A percentile compares a stretch with the other conserved stretches of the same genome.
phyloP scores from a whole-genome alignment of 106 monocot species.

The Alisma plantagoaquatica region DNA sequence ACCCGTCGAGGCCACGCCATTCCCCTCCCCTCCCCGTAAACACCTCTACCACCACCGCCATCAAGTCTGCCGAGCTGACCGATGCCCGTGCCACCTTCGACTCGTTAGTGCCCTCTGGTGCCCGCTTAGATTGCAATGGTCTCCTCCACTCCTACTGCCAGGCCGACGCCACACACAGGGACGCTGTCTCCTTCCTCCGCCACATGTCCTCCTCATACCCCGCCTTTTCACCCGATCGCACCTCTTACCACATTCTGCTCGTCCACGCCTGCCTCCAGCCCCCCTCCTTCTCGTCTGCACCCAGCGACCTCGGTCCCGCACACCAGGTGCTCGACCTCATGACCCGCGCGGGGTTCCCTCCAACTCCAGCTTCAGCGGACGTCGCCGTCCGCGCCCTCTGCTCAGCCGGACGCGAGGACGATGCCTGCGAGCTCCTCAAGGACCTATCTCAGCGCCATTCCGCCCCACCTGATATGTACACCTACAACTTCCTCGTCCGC shows the following conservation, averaged over 20 bases:
- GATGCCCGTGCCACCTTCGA: conserved; percentile 20
- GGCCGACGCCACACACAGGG: conserved; percentile 22
- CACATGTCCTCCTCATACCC: conserved; percentile 30
- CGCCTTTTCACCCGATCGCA: conserved; percentile 23
- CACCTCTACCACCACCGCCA: conserved; percentile 6
- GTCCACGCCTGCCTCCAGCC: conserved; percentile 35
- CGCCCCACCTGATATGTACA: conserved; percentile 38
- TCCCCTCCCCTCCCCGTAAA: not conserved
- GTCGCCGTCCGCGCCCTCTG: conserved; percentile 57
- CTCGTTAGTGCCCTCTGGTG: conserved; percentile 14
- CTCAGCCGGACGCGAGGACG: conserved; percentile 54
- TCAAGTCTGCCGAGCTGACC: conserved; percentile 30
- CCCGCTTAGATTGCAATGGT: conserved; percentile 14
- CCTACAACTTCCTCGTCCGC: conserved; percentile 72
- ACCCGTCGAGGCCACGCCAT: not conserved
- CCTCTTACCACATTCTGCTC: conserved; percentile 35
- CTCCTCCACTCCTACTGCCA: conserved; percentile 48
- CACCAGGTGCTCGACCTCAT: conserved; percentile 25
- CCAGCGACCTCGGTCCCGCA: conserved; percentile 12
- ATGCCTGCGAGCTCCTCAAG: conserved; percentile 32
- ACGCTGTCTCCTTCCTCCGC: conserved; percentile 35
- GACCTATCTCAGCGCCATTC: conserved; percentile 2
- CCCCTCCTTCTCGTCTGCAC: conserved; percentile 21
- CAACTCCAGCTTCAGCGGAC: conserved; percentile 38
- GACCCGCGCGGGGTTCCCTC: conserved; percentile 14